Base-by-base conservation (phyloP, 2,329 filamentous ascomycete genomes). In the Verticillium dahliae region DNA sequence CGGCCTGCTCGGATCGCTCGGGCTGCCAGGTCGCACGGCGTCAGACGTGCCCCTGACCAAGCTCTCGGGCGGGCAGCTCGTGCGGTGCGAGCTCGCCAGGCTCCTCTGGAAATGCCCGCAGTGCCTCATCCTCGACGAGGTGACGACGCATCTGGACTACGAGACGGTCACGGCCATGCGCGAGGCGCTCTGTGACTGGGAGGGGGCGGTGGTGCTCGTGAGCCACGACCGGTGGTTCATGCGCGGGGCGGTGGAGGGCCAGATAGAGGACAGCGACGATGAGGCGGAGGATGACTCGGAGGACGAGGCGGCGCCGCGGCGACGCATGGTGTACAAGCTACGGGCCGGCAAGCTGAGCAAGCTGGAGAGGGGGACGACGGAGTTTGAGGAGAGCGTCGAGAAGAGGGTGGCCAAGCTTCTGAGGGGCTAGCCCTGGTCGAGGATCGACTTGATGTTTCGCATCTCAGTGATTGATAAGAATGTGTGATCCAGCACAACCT, bases 141-240 rank as follows among this genome's bases (percentile, higher is more conserved):
- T 92, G 31, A 95, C 91, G 6, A 94, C 91, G 1, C 92, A 96
- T 77, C 80, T 96, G 50, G 92, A 96, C 71, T 90, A 90, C 64
- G 86, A 95, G 74, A 94, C 90, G 0, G 90, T 94, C 31, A 83
- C 85, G 7, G 90, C 89, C 1, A 74, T 96, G 60, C 81, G 89
- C 1, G 80, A 84, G 31, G 89, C 88, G 2, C 72, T 96, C 65
- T 80, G 82, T 14, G 76, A 76, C 2, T 96, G 90, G 81, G 82
- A 87, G 61, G 91, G 91, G 0, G 91, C 90, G 0, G 82, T 95
- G 4, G 75, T 96, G 45, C 76, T 95, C 5, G 88, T 95, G 4
- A 92, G 87, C 39, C 92, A 96, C 76, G 91, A 96, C 72, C 81
- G 92, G 37, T 96, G 90, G 81, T 89, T 96, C 68, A 83, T 95